These are phyloP conservation scores for Trichocladium uniseriatum DNA, from an alignment of 495 filamentous ascomycete genomes.

Conservation along the genomic window DNA sequence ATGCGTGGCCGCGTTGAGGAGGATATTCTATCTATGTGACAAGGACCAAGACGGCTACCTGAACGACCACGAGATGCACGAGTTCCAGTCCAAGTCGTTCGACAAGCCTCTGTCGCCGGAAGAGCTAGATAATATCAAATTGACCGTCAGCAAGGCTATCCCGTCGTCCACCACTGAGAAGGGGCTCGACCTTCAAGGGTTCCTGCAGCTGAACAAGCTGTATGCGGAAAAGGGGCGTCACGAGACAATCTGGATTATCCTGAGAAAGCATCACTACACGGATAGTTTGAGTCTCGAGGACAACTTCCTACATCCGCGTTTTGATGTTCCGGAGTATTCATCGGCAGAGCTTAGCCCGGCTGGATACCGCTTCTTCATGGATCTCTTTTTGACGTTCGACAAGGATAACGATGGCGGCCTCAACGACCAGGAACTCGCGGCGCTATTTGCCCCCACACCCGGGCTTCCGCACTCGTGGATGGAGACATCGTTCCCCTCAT, in stretches of 20 bases:
- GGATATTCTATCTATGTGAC: slow-evolving; percentile 92
- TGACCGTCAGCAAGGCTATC: slow-evolving; percentile 59
- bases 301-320: slow-evolving; percentile 82
- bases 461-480: slow-evolving; percentile 79
- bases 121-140: slow-evolving; percentile 82
- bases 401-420: slow-evolving; percentile 96
- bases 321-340: slow-evolving; percentile 82
- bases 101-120: slow-evolving; percentile 67
- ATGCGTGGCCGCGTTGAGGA: slow-evolving; percentile 71
- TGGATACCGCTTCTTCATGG: slow-evolving; percentile 95
- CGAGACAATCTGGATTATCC: slow-evolving; percentile 94
- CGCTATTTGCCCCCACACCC: slow-evolving; percentile 87
- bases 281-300: slow-evolving; percentile 87
- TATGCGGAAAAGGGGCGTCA: slow-evolving; percentile 97
- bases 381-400: slow-evolving; percentile 88
- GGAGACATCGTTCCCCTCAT: slow-evolving; percentile 80
- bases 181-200: slow-evolving; percentile 73
- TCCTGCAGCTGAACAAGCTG: slow-evolving; percentile 83
- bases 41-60: slow-evolving; percentile 93
- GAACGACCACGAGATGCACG: slow-evolving; percentile 80
- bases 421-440: slow-evolving; percentile 71
- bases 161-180: slow-evolving; percentile 54
- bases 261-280: slow-evolving; percentile 93
- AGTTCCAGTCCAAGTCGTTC: slow-evolving; percentile 87
- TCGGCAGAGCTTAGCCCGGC: slow-evolving; percentile 91